Evolutionary conservation across 2,329 filamentous ascomycete genomes (phyloP).

Genomic region (Coniochaeta sp.): DNA sequence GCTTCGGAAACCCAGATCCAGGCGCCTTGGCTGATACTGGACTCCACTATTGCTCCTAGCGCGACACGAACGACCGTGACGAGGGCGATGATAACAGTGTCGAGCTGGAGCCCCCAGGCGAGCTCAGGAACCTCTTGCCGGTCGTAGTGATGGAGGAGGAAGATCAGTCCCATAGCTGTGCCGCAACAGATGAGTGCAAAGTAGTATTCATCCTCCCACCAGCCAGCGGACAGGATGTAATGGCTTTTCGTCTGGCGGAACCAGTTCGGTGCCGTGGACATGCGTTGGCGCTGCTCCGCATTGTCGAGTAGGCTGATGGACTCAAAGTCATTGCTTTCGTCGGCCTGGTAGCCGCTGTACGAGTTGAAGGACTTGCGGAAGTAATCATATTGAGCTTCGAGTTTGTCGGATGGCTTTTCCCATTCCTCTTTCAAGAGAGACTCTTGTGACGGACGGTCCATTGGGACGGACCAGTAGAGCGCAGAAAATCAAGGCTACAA

Average conservation of each 20-base stretch:
- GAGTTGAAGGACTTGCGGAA: background rate
- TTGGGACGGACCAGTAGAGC: background rate
- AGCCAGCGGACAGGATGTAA: conserved; percentile 19
- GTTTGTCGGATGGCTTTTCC: background rate
- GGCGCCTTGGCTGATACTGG: conserved; percentile 26
- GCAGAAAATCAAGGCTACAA: too few species aligned
- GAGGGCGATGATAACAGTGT: conserved; percentile 27
- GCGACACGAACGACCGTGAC: conserved; percentile 27
- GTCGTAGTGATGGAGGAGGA: conserved; percentile 5
- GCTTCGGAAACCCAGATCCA: conserved; percentile 31
- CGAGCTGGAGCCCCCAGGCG: conserved; percentile 19
- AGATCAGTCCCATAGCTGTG: conserved; percentile 17
- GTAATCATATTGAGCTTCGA: background rate
- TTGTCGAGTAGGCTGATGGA: background rate
- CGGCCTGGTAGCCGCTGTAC: background rate
- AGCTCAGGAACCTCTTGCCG: conserved; percentile 19
- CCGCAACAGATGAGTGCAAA: conserved; percentile 21
- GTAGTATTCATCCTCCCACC: conserved; percentile 28
- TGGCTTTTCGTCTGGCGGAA: background rate
- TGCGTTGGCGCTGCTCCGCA: background rate
- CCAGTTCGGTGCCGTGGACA: background rate
- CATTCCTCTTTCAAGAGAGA: background rate
- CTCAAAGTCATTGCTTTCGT: background rate
- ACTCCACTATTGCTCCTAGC: conserved; percentile 26
- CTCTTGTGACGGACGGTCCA: background rate